Evolutionary conservation across 140 eudicot genomes (phyloP).

Genomic region (Anethum foeniculum): DNA sequence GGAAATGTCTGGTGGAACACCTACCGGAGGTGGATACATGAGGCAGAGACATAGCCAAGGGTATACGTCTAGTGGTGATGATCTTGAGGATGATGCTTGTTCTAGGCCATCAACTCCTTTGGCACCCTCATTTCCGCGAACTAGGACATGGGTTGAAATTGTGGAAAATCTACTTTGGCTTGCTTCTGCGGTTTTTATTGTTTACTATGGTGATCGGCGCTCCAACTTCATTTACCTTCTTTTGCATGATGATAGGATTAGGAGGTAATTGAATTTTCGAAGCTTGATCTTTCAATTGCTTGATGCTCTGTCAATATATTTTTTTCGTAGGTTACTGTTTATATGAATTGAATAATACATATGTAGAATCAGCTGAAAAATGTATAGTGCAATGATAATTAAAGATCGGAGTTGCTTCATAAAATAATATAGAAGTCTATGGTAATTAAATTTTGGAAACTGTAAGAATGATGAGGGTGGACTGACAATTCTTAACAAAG

Average conservation of each 20-base stretch:
- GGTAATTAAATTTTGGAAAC: not conserved
- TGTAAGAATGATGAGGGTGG: not conserved
- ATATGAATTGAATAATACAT: not conserved
- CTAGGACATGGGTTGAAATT: constrained; percentile 60
- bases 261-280: constrained; percentile 37
- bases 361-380: not conserved
- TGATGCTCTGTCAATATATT: not conserved
- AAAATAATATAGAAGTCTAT: not conserved
- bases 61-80: constrained; percentile 82
- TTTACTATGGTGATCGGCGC: constrained; percentile 69
- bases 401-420: not conserved
- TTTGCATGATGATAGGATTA: constrained; percentile 64
- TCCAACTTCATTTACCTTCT: constrained; percentile 62
- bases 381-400: not conserved
- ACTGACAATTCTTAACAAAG: not conserved
- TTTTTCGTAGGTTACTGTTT: not conserved
- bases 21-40: constrained; percentile 62
- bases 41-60: constrained; percentile 91
- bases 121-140: constrained; percentile 34
- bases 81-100: constrained; percentile 91
- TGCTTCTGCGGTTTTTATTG: constrained; percentile 63
- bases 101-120: constrained; percentile 36
- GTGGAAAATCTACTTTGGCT: constrained; percentile 78
- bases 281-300: not conserved
- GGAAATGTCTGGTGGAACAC: constrained; percentile 83